Evolutionary conservation across 768 basidiomycete species (phyloP).

Genomic region (Lactarius psammicola): DNA sequence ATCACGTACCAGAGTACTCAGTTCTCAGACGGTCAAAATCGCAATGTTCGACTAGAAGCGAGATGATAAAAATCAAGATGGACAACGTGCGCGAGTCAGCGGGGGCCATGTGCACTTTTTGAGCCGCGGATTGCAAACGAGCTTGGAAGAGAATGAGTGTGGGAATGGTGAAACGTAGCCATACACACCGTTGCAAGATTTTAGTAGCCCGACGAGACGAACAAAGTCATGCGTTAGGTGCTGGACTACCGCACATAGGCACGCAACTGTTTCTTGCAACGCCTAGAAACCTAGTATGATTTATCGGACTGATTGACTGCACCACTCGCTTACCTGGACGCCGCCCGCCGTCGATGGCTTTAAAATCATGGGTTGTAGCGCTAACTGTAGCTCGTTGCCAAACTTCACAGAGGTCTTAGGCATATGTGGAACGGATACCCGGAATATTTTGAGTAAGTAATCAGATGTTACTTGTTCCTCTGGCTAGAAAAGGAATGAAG

Average conservation of each 20-base stretch:
- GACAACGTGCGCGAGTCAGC: conserved; percentile 56
- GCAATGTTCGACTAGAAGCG: conserved; percentile 85
- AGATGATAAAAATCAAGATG: conserved; percentile 79
- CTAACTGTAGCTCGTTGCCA: conserved; percentile 76
- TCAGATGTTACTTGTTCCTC: conserved; percentile 87
- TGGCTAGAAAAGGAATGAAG: conserved; percentile 42
- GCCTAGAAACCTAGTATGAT: conserved; percentile 46
- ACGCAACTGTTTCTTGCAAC: conserved; percentile 89
- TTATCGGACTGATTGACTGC: background rate
- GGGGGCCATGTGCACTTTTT: conserved; percentile 44
- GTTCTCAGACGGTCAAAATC: conserved; percentile 75
- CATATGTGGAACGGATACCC: conserved; percentile 80
- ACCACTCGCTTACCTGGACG: conserved; percentile 49
- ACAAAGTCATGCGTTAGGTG: conserved; percentile 84
- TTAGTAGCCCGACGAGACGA: conserved; percentile 73
- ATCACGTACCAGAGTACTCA: conserved; percentile 56
- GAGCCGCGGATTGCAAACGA: conserved; percentile 61
- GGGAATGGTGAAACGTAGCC: background rate
- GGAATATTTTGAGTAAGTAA: conserved; percentile 85
- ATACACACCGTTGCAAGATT: conserved; percentile 76
- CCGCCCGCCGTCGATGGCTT: conserved; percentile 73
- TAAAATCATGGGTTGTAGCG: conserved; percentile 88
- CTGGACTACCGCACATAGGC: conserved; percentile 83
- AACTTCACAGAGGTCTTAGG: conserved; percentile 89
- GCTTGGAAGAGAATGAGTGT: conserved; percentile 37